Conservation (phyloP, 2,329 filamentous ascomycete genomes). For the Hypocrella siamensis region DNA sequence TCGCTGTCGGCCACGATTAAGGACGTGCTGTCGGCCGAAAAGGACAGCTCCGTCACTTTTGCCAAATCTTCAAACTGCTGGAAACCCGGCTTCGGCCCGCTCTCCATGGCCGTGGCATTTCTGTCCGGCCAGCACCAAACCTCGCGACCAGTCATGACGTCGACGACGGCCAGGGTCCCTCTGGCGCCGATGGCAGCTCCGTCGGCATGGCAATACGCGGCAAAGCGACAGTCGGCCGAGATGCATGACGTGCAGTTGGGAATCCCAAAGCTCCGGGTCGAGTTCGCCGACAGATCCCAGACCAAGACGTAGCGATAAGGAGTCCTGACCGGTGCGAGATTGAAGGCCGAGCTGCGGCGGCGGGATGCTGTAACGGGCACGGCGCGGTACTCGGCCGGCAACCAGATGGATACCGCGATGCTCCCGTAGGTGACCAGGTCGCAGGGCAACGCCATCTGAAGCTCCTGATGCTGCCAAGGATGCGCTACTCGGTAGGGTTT, state of each 20-base stretch:
- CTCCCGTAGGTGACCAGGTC: constrained; percentile 21
- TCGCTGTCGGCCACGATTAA: constrained; percentile 19
- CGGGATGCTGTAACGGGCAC: constrained; percentile 12
- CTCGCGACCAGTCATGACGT: constrained; percentile 18
- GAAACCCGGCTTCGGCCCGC: constrained; percentile 10
- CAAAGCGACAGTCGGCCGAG: constrained; percentile 23
- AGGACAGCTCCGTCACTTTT: constrained; percentile 20
- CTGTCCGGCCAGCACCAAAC: constrained; percentile 23
- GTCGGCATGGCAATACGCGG: constrained; percentile 22
- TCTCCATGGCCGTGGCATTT: constrained; percentile 10
- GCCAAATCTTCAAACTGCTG: constrained; percentile 18
- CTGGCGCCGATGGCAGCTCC: constrained; percentile 16
- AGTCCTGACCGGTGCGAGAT: constrained; percentile 17
- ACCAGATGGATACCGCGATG: constrained; percentile 24
- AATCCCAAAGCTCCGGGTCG: constrained; percentile 21
- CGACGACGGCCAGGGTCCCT: constrained; percentile 19
- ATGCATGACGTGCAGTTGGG: constrained; percentile 22
- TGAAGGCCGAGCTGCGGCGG: constrained; percentile 13
- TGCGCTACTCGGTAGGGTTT: constrained; percentile 19
- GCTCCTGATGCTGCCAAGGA: constrained; percentile 21
- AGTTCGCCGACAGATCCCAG: constrained; percentile 22
- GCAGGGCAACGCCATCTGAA: constrained; percentile 22
- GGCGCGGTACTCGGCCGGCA: constrained; percentile 20
- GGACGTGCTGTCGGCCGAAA: constrained; percentile 20
- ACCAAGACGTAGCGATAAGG: constrained; percentile 19